Conservation (phyloP, 75 land plant genomes). For the Sequoiadendron giganteum region DNA sequence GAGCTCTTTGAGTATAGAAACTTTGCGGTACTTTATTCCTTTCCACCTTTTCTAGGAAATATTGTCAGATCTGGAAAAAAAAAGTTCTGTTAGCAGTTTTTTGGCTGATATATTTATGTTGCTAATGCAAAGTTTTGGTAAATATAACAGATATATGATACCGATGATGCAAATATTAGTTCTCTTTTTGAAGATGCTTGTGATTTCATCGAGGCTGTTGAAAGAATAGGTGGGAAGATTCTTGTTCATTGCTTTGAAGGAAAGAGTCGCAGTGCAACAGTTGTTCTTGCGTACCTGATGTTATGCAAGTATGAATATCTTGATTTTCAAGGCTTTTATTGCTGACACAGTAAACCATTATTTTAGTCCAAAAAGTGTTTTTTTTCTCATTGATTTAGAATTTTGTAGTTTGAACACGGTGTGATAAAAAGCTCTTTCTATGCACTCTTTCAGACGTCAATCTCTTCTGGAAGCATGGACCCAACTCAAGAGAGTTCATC, state of each 20-base stretch:
- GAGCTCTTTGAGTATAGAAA: constrained; percentile 67
- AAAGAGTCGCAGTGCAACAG: constrained; percentile 90
- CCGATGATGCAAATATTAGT: constrained; percentile 74
- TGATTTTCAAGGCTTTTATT: background rate
- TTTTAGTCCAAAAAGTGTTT: background rate
- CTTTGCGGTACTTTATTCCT: constrained; percentile 44
- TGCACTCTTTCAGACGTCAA: constrained; percentile 29
- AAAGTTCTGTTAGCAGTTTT: background rate
- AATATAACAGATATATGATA: constrained; percentile 69
- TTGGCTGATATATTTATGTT: background rate
- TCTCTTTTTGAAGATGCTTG: constrained; percentile 69
- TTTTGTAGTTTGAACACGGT: background rate
- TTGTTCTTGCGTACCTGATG: constrained; percentile 92
- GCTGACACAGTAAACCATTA: background rate
- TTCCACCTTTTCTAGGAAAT: background rate
- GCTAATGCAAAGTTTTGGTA: background rate
- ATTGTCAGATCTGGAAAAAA: background rate
- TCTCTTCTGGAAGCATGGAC: constrained; percentile 86
- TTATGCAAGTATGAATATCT: constrained; percentile 64
- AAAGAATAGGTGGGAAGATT: constrained; percentile 55
- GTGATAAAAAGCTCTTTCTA: background rate
- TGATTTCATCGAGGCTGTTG: constrained; percentile 65
- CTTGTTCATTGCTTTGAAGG: constrained; percentile 99
- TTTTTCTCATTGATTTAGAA: background rate
- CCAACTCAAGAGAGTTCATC: constrained; percentile 69